Conservation (phyloP, 768 basidiomycete genomes). For the Trametopsis cervina region DNA sequence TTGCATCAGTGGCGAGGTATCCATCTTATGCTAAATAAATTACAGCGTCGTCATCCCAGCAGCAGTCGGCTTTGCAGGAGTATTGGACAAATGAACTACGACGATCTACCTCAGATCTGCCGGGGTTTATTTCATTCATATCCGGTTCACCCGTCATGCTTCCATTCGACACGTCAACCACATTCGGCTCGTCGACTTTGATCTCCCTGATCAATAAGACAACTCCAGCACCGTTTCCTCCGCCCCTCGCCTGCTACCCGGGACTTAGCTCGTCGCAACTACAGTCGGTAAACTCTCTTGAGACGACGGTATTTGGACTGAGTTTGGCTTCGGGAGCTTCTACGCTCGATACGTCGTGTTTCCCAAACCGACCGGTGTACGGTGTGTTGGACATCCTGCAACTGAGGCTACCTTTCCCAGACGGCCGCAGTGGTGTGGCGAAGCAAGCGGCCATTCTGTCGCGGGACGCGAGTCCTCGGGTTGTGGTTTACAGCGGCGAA, state of each 20-base stretch:
- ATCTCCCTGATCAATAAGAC: conserved; percentile 36
- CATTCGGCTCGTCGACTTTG: conserved; percentile 24
- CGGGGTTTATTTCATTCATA: conserved; percentile 40
- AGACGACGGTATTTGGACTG: conserved; percentile 46
- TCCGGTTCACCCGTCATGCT: conserved; percentile 41
- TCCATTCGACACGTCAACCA: conserved; percentile 51
- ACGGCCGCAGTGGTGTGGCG: conserved; percentile 34
- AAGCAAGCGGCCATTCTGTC: conserved; percentile 46
- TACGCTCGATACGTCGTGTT: conserved; percentile 45
- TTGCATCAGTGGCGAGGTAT: not conserved
- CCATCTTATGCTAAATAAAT: conserved; percentile 1
- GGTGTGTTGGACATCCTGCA: conserved; percentile 51
- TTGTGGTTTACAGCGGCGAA: conserved; percentile 45
- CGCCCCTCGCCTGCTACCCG: conserved; percentile 59
- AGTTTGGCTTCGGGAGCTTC: conserved; percentile 24
- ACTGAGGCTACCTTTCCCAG: conserved; percentile 51
- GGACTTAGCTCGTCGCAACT: conserved; percentile 33
- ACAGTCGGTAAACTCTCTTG: conserved; percentile 39
- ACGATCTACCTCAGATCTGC: conserved; percentile 36
- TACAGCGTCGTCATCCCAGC: conserved; percentile 53
- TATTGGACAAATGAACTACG: conserved; percentile 52
- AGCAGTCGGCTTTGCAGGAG: conserved; percentile 35
- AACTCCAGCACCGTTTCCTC: conserved; percentile 41
- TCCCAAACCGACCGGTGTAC: conserved; percentile 52
- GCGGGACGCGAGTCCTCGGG: conserved; percentile 36